Evolutionary conservation across 352 stramenopile genomes (phyloP), one percentile per base, ranked within the genome.

Genomic region (Aphanomyces invadans): DNA sequence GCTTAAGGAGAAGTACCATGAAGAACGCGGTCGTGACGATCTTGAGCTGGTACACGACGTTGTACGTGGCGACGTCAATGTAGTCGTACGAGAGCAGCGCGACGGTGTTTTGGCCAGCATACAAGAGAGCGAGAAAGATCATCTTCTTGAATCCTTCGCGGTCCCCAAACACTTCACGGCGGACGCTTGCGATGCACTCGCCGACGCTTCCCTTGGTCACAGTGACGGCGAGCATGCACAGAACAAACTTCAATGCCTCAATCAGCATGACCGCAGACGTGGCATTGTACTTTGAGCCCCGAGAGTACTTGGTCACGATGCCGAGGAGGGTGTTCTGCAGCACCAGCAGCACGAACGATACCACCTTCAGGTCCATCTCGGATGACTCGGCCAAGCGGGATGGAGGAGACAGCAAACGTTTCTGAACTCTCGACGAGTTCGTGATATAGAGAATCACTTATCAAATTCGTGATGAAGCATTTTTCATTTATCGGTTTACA

Each of bases 1-100:
- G 83, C 64, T 95, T 85, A 57, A 95, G 80, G 67, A 95, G 68
- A 52, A 95, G 80, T 61, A 92, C 83, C 84, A 93, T 93, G 69
- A 92, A 95, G 76, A 95, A 79, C 61, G 86, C 86, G 0, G 86
- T 95, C 25, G 86, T 95, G 70, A 95, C 90, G 76, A 95, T 92
- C 79, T 95, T 95, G 65, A 92, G 83, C 73, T 95, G 86, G 73
- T 93, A 95, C 53, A 95, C 83, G 67, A 95, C 92, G 77, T 95
- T 84, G 71, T 92, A 95, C 72, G 86, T 95, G 57, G 86, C 83
- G 21, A 95, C 83, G 70, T 95, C 86, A 39, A 95, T 82, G 73
- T 92, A 92, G 70, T 95, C 86, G 70, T 92, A 95, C 45, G 86
- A 84, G 7, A 95, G 78, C 3, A 95, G 78, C 65, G 86, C 83